Conservation (phyloP, 371 early-diverging fungal species). For the Circinella umbellata region DNA sequence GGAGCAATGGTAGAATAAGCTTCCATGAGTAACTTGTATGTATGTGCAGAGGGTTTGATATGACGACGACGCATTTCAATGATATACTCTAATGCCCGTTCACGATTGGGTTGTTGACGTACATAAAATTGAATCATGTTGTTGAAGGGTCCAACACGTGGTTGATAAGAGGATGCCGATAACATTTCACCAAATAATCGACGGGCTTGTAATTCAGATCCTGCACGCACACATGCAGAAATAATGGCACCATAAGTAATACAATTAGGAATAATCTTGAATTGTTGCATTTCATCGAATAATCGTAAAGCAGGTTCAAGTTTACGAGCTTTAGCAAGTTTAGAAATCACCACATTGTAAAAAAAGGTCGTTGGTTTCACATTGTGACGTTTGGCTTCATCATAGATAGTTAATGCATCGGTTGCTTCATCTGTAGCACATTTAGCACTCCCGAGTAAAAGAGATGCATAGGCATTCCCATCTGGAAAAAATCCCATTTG, state of each 20-base stretch:
- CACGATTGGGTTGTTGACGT: constrained; percentile 60
- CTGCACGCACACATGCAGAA: constrained; percentile 67
- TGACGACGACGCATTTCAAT: constrained; percentile 52
- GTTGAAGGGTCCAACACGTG: constrained; percentile 66
- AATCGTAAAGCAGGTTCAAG: constrained; percentile 58
- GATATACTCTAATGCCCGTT: constrained; percentile 58
- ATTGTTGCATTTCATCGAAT: constrained; percentile 65
- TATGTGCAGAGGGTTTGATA: constrained; percentile 65
- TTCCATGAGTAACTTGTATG: constrained; percentile 67
- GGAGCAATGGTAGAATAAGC: constrained; percentile 64
- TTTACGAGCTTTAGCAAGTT: constrained; percentile 69
- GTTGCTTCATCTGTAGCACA: constrained; percentile 58
- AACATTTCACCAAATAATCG: constrained; percentile 61
- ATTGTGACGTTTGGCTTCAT: constrained; percentile 64
- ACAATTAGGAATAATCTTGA: constrained; percentile 55
- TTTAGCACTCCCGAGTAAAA: constrained; percentile 51
- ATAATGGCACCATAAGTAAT: constrained; percentile 70
- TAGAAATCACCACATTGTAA: constrained; percentile 70
- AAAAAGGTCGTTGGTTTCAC: constrained; percentile 68
- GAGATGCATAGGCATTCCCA: constrained; percentile 50
- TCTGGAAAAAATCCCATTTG: constrained; percentile 49
- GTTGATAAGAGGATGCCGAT: constrained; percentile 53
- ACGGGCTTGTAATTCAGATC: constrained; percentile 57
- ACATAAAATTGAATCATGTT: constrained; percentile 73
- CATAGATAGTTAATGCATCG: constrained; percentile 59